These are phyloP conservation scores for Xylariaceae sp. DNA, from an alignment of 2,329 filamentous ascomycete genomes.

Conservation along the genomic window DNA sequence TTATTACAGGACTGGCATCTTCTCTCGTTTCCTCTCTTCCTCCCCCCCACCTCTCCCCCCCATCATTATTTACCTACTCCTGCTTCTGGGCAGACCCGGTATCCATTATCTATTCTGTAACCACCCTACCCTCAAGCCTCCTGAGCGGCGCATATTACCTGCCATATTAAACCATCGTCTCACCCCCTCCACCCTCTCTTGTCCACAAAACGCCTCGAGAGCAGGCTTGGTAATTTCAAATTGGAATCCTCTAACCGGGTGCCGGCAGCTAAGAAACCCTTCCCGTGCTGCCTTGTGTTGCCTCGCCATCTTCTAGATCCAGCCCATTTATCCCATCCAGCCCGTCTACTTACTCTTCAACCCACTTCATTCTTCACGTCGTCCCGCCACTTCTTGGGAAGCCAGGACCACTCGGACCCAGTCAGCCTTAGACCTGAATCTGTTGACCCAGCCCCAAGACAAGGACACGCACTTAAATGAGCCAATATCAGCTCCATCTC, in stretches of 20 bases:
- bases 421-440: constrained; percentile 6
- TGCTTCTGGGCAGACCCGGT: constrained; percentile 6
- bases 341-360: constrained; percentile 6
- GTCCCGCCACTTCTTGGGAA: no score
- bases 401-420: background rate
- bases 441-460: no score
- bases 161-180: constrained; percentile 12
- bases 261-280: constrained; percentile 18
- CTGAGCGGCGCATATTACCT: constrained; percentile 19
- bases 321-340: no score
- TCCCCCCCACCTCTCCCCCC: constrained; percentile 8
- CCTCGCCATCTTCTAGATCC: constrained; percentile 3
- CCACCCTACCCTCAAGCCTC: constrained; percentile 18
- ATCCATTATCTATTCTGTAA: no score
- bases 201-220: constrained; percentile 4
- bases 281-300: constrained; percentile 18
- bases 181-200: background rate
- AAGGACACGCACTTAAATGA: constrained; percentile 22
- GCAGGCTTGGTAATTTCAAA: constrained; percentile 8
- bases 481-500: constrained; percentile 29
- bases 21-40: background rate
- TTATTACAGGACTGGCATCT: constrained; percentile 3
- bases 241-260: constrained; percentile 14
- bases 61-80: constrained; percentile 6
- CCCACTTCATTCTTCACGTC: background rate